Evolutionary conservation across 208 protist genomes (phyloP), one percentile per base, ranked within the genome.

Genomic region (Crithidia thermophila): DNA sequence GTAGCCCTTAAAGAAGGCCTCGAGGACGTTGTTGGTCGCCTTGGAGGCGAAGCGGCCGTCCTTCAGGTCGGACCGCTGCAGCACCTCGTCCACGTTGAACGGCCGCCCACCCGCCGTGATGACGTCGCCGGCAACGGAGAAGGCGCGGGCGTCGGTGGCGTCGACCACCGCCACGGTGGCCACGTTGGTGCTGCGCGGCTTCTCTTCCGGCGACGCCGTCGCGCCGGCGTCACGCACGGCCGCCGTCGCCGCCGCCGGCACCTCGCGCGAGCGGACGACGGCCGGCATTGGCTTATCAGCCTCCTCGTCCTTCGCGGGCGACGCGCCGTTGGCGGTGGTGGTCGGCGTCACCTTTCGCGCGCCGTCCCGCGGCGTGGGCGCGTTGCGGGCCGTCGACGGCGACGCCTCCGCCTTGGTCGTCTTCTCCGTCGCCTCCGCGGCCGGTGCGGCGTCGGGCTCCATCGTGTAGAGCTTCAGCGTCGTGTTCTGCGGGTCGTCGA

Each of bases 1-100:
- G 69, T 73, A 81, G 53, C 85, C 85, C 16, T 77, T 68, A 21
- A 79, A 18, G 45, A 84, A 90, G 39, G 72, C 58, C 8, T n/a
- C 55, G 30, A 76, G 69, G 49, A 79, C 66, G 31, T 53, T 40
- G 14, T 74, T 63, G 9, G 83, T 65, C 40, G 71, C 50, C 27
- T 58, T 61, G 23, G 66, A 67, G n/a, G 64, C 45, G 49, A 82
- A 18, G 30, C 28, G 45, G 6, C 18, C 53, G 37, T 61, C 27
- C 49, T 51, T 73, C n/a, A 67, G 28, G 18, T 77, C 45, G 20
- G 31, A 43, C 18, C 52, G 36, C 25, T 21, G 10, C 7, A 90
- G 28, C 34, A 87, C 75, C 50, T 90, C 85, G 27, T 78, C 82
- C 49, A 87, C 56, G 5, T 34, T 14, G 52, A 78, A 83, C 14